These are phyloP conservation scores for Baeospora myosura DNA, from an alignment of 1,284 basidiomycete species.

Conservation along the genomic window DNA sequence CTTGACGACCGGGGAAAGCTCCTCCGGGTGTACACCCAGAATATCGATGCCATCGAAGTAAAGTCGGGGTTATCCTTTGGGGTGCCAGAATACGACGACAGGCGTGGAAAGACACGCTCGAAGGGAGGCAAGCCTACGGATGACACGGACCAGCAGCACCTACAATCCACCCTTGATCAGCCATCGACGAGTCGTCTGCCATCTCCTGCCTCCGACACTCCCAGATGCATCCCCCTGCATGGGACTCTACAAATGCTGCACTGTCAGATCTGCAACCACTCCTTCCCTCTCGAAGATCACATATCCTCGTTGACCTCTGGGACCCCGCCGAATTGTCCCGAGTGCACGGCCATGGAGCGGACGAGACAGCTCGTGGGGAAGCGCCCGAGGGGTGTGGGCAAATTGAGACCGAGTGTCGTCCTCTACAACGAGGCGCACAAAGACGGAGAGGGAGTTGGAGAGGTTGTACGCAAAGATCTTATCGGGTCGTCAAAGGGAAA, in stretches of 20 bases:
- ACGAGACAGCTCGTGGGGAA: constrained; percentile 73
- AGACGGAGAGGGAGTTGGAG: constrained; percentile 82
- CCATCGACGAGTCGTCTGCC: constrained; percentile 27
- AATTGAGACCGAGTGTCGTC: constrained; percentile 81
- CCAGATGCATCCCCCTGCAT: constrained; percentile 86
- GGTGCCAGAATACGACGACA: constrained; percentile 55
- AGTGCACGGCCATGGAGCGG: constrained; percentile 65
- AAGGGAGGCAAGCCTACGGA: constrained; percentile 26
- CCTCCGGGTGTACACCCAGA: constrained; percentile 89
- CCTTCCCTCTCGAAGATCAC: constrained; percentile 57
- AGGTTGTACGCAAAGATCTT: constrained; percentile 70
- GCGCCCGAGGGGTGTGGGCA: constrained; percentile 75
- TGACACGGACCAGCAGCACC: constrained; percentile 11
- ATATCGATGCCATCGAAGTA: constrained; percentile 85
- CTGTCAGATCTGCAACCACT: constrained; percentile 75
- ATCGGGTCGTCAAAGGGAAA: constrained; percentile 60
- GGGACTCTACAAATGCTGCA: constrained; percentile 77
- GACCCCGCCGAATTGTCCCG: constrained; percentile 70
- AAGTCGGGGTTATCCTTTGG: constrained; percentile 81
- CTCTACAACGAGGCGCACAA: constrained; percentile 88
- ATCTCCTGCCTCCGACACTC: constrained; percentile 39
- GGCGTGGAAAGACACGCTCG: constrained; percentile 40
- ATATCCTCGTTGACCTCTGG: constrained; percentile 51
- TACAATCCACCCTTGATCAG: no score
- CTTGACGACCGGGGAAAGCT: constrained; percentile 76